Percentiles rank a stretch among this genome's conserved stretches.
These are phyloP conservation scores for Penicillium paxilli DNA, from an alignment of 495 filamentous ascomycete genomes.

Conservation along the genomic window DNA sequence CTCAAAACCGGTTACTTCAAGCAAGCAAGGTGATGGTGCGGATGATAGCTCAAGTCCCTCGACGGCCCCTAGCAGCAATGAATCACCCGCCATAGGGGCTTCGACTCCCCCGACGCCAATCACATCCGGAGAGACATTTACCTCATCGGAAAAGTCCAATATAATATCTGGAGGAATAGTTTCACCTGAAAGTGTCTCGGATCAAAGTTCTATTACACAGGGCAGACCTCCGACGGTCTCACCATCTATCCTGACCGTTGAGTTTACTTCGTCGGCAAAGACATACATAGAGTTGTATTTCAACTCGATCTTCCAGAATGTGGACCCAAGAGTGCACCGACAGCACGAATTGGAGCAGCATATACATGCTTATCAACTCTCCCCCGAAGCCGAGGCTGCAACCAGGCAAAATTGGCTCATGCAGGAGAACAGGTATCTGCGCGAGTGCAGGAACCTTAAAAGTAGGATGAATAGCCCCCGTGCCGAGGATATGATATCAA, in stretches of 20 bases:
- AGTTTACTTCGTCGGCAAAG: conserved; percentile 77
- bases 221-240: conserved; percentile 17
- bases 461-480: conserved; percentile 49
- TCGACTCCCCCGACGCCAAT: conserved; percentile 40
- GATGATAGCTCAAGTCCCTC: conserved; percentile 43
- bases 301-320: conserved; percentile 57
- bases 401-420: conserved; percentile 58
- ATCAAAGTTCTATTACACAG: conserved; percentile 9
- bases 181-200: conserved; percentile 6
- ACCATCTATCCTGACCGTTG: conserved; percentile 74
- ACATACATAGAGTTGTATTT: conserved; percentile 85
- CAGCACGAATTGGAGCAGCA: conserved; percentile 65
- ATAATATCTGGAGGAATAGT: conserved; percentile 2
- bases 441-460: conserved; percentile 70
- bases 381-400: conserved; percentile 54
- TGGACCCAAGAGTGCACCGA: conserved; percentile 64
- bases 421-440: conserved; percentile 74
- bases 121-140: conserved; percentile 34
- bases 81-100: conserved; percentile 24
- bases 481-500: conserved; percentile 40
- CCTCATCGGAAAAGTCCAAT: conserved; percentile 18
- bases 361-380: conserved; percentile 51
- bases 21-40: conserved; percentile 28
- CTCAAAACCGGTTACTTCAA: conserved; percentile 7
- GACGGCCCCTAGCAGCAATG: conserved; percentile 33